Conservation (phyloP, 1,139 yeast genomes). For the Debaryomyces subglobosus region DNA sequence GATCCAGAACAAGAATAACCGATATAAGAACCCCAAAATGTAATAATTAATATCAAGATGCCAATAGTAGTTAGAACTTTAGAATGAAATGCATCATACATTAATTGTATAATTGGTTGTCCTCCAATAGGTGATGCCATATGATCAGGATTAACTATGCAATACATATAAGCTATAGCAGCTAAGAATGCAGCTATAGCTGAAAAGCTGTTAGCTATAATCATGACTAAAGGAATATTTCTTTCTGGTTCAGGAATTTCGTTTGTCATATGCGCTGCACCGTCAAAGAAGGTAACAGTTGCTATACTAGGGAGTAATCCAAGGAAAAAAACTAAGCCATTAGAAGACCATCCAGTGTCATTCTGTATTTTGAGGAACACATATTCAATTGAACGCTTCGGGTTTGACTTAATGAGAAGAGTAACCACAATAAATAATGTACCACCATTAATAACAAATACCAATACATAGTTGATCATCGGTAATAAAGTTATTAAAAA, state of each 20-base stretch:
- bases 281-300: conserved; percentile 29
- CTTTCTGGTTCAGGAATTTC: conserved; percentile 31
- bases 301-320: conserved; percentile 33
- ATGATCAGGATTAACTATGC: conserved; percentile 21
- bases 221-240: conserved; percentile 32
- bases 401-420: conserved; percentile 25
- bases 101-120: conserved; percentile 31
- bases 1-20: conserved; percentile 27
- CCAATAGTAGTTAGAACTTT: conserved; percentile 30
- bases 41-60: conserved; percentile 23
- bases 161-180: conserved; percentile 31
- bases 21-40: conserved; percentile 25
- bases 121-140: conserved; percentile 31
- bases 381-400: conserved; percentile 26
- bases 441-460: conserved; percentile 25
- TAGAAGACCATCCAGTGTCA: conserved; percentile 32
- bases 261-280: conserved; percentile 36
- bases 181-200: conserved; percentile 26
- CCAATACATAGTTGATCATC: conserved; percentile 21
- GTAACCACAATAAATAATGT: conserved; percentile 29
- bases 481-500: conserved; percentile 24
- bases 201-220: conserved; percentile 26
- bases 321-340: conserved; percentile 31
- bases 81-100: conserved; percentile 29
- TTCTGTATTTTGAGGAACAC: conserved; percentile 28